Conservation (phyloP, 73 alveolate genomes). For the Paramecium bursaria region DNA sequence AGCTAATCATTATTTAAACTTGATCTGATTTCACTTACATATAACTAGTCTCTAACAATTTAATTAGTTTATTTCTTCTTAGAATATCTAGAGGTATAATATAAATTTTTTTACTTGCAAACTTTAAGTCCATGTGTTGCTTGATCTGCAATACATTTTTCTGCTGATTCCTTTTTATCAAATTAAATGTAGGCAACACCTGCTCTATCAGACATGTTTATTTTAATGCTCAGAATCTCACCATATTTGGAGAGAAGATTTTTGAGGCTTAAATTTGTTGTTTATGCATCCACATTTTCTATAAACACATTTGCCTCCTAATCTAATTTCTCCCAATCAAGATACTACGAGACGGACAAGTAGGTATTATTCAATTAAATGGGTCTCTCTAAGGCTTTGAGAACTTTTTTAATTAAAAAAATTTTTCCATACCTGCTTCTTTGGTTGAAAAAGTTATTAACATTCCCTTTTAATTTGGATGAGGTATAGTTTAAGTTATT, state of each 20-base stretch:
- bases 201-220: slow-evolving; percentile 55
- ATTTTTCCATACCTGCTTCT: slow-evolving; percentile 22
- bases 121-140: slow-evolving; percentile 1
- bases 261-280: neutral
- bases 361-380: neutral
- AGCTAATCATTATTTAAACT: neutral
- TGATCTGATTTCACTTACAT: neutral
- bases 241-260: slow-evolving; percentile 9
- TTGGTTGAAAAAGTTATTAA: slow-evolving; percentile 8
- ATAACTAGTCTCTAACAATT: slow-evolving; percentile 20
- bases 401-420: neutral
- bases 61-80: no score
- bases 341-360: neutral
- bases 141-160: slow-evolving; percentile 48
- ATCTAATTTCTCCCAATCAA: slow-evolving; percentile 54
- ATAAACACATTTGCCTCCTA: slow-evolving; percentile 51
- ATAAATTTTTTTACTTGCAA: neutral
- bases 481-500: neutral
- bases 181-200: slow-evolving; percentile 46
- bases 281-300: slow-evolving; percentile 6
- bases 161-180: slow-evolving; percentile 33
- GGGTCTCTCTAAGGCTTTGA: neutral
- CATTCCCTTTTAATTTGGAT: slow-evolving; percentile 25
- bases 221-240: slow-evolving; percentile 12
- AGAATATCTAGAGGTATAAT: no score